These are phyloP conservation scores for Globisporangium emineosum DNA, from an alignment of 352 stramenopile genomes.

Conservation along the genomic window DNA sequence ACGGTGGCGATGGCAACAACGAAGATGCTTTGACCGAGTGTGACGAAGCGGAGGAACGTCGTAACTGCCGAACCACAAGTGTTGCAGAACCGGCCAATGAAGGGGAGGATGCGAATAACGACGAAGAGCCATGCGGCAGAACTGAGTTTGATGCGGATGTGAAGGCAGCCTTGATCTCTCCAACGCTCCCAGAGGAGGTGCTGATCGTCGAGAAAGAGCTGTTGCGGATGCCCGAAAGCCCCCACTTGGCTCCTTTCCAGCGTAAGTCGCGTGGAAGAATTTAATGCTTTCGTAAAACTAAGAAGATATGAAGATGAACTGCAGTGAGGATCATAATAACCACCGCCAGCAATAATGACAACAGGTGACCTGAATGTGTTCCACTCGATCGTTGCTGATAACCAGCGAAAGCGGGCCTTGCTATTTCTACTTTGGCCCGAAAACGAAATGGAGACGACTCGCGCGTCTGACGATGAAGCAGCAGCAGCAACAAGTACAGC, in stretches of 20 bases:
- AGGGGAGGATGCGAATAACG: background rate
- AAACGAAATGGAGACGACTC: background rate
- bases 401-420: too few relatives aligned
- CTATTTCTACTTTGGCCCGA: too few relatives aligned
- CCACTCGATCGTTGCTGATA: too few relatives aligned
- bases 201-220: background rate
- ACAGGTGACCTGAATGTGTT: too few relatives aligned
- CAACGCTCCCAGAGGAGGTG: background rate
- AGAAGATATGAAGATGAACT: background rate
- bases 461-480: background rate
- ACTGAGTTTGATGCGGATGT: background rate
- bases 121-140: background rate
- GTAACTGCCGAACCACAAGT: slow-evolving; percentile 16
- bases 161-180: background rate
- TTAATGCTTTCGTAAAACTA: background rate
- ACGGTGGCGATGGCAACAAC: background rate
- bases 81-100: slow-evolving; percentile 3
- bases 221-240: background rate
- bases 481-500: background rate
- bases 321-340: too few relatives aligned
- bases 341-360: too few relatives aligned
- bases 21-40: background rate
- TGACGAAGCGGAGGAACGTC: slow-evolving; percentile 6
- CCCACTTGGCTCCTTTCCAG: slow-evolving; percentile 11
- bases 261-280: slow-evolving; percentile 9